Percentiles rank a stretch among this genome's conserved stretches.
Conservation (phyloP, 176 grass and related monocot genomes). For the Bolboschoenus planiculmis region DNA sequence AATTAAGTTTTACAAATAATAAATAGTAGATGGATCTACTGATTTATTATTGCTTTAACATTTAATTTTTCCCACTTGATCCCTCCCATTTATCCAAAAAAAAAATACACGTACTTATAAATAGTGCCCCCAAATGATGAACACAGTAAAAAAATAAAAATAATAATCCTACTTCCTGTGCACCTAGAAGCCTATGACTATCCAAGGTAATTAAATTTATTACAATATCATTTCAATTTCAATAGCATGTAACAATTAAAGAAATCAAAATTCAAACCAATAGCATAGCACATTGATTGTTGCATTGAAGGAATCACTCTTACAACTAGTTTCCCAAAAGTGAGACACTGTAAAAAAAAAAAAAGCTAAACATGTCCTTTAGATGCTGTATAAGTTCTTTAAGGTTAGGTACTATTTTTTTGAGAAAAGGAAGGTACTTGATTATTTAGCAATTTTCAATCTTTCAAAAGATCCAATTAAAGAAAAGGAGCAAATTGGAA, state of each 20-base stretch:
- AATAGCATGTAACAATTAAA: background rate
- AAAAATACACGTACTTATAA: no score
- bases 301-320: conserved; percentile 8
- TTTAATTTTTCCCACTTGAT: background rate
- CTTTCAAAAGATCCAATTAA: background rate
- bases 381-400: background rate
- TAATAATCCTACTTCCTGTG: background rate
- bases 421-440: background rate
- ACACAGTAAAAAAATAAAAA: background rate
- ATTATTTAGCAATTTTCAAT: background rate
- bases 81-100: background rate
- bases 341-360: background rate
- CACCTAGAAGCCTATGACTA: background rate
- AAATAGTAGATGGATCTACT: background rate
- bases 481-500: background rate
- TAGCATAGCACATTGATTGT: background rate
- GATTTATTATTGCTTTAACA: background rate
- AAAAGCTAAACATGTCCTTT: background rate
- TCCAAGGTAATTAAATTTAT: background rate
- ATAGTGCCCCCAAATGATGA: background rate
- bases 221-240: background rate
- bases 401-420: background rate
- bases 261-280: background rate
- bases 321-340: conserved; percentile 2
- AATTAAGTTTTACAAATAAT: background rate